These are phyloP conservation scores for Chaetothyriales sp. DNA, from an alignment of 2,329 filamentous ascomycete genomes.

Conservation along the genomic window DNA sequence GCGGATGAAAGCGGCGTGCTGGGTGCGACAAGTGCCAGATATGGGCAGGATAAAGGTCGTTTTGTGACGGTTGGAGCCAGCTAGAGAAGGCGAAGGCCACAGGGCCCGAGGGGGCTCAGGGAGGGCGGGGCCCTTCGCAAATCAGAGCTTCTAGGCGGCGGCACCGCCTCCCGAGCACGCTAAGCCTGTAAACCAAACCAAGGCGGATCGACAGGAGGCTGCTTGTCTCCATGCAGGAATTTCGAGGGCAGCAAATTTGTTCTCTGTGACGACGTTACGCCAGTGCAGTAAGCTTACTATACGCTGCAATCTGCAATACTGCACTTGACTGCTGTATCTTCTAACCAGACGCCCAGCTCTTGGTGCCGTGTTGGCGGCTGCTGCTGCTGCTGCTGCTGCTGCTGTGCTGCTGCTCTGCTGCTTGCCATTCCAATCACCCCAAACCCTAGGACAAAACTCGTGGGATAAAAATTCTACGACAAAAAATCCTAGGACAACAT, in stretches of 20 bases:
- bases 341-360: neutral
- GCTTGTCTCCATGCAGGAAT: neutral
- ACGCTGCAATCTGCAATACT: neutral
- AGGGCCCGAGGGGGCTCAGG: neutral
- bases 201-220: neutral
- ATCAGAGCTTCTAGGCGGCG: neutral
- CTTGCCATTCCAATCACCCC: no score
- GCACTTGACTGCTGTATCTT: neutral
- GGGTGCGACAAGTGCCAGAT: neutral
- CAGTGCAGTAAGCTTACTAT: neutral
- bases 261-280: neutral
- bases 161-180: neutral
- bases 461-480: neutral
- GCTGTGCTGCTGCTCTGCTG: no score
- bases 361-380: neutral
- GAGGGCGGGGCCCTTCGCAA: neutral
- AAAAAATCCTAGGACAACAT: neutral
- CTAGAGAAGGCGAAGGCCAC: neutral
- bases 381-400: no score
- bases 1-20: conserved; percentile 10
- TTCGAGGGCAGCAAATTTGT: neutral
- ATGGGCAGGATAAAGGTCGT: conserved; percentile 1
- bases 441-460: neutral
- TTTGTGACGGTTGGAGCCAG: neutral
- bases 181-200: neutral